Evolutionary conservation across 441 rosid genomes (phyloP).

Genomic region (Adansonia rubrostipa): DNA sequence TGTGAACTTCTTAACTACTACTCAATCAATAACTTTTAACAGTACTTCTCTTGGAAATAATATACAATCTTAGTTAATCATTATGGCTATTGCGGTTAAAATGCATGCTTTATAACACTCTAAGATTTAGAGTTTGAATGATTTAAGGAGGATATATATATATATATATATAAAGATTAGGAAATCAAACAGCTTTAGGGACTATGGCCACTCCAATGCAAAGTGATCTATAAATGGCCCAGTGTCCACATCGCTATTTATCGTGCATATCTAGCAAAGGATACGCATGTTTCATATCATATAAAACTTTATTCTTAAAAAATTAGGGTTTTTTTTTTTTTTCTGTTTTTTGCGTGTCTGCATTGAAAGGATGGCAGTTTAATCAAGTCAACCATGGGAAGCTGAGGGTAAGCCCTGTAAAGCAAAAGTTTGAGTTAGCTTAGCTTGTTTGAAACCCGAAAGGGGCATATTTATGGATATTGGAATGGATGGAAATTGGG

Average conservation of each 20-base stretch:
- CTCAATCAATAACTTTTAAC: neutral
- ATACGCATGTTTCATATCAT: slow-evolving; percentile 54
- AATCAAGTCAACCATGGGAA: slow-evolving; percentile 36
- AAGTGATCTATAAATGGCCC: too few species aligned
- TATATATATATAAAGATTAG: neutral
- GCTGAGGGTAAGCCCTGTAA: neutral
- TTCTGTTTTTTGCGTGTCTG: neutral
- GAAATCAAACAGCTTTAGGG: neutral
- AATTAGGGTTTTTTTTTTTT: neutral
- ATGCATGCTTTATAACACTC: neutral
- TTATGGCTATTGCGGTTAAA: neutral
- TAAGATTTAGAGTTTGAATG: neutral
- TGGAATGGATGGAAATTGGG: neutral
- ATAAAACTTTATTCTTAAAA: neutral
- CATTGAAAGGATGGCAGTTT: neutral
- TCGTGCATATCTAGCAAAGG: slow-evolving; percentile 44
- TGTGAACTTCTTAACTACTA: neutral
- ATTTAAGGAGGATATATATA: neutral
- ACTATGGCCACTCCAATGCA: neutral
- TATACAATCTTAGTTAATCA: neutral
- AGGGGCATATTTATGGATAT: too few species aligned
- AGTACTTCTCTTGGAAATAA: neutral
- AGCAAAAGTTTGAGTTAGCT: neutral
- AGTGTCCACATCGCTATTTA: slow-evolving; percentile 48
- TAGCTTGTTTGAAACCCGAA: neutral